Conservation (phyloP, 306 rosid species). For the Begonia loranthoides region DNA sequence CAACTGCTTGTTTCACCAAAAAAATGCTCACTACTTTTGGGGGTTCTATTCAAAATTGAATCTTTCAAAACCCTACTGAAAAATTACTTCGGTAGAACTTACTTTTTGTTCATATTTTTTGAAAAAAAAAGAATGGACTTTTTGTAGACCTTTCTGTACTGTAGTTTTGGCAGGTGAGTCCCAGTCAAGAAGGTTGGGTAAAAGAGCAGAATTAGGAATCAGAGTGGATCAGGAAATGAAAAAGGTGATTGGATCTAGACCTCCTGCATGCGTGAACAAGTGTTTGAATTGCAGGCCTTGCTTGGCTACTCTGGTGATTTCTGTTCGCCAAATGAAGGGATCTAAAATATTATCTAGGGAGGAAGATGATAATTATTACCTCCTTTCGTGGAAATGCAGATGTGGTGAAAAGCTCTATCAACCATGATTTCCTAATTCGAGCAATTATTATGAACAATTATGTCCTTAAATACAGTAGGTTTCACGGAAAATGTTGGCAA, state of each 20-base stretch:
- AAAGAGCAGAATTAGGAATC: not conserved
- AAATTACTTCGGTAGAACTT: too few species aligned
- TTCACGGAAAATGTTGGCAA: too few species aligned
- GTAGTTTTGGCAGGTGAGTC: not conserved
- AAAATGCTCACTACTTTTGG: too few species aligned
- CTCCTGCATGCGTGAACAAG: slow-evolving; percentile 66
- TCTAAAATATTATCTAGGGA: slow-evolving; percentile 19
- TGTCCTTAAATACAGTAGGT: too few species aligned
- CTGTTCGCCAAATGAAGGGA: slow-evolving; percentile 31
- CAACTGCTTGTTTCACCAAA: too few species aligned
- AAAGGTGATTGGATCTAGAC: slow-evolving; percentile 67
- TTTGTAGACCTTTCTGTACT: not conserved
- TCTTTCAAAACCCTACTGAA: too few species aligned
- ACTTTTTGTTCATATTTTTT: too few species aligned
- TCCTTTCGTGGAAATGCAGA: slow-evolving; percentile 78
- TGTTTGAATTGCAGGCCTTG: slow-evolving; percentile 85
- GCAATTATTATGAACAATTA: too few species aligned
- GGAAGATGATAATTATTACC: slow-evolving; percentile 57
- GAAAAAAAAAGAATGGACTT: too few species aligned
- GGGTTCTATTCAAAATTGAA: too few species aligned
- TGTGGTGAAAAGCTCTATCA: slow-evolving; percentile 68
- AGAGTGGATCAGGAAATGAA: not conserved
- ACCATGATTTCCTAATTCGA: slow-evolving; percentile 20
- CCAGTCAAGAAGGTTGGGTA: not conserved
- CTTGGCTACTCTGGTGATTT: slow-evolving; percentile 54